These are phyloP conservation scores for Kodamaea fukazawae DNA, from an alignment of 805 yeast genomes.

Conservation along the genomic window DNA sequence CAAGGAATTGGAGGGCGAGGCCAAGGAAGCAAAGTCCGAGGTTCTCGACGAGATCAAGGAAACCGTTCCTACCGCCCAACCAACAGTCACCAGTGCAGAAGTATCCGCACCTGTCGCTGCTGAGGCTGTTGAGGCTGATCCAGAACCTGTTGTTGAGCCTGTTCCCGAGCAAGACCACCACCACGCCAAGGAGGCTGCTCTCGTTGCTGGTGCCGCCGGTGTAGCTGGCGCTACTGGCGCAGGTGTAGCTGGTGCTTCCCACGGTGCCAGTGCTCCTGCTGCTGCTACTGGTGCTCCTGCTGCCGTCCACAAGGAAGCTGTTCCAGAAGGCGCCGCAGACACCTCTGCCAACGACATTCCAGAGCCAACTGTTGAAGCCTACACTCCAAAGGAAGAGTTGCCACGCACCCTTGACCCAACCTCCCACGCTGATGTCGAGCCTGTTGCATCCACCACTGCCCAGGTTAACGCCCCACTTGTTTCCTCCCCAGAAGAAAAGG, in stretches of 20 bases:
- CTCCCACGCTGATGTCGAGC: conserved; percentile 5
- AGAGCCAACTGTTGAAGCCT: conserved; percentile 3
- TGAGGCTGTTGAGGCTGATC: neutral
- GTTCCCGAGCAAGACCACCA: conserved; percentile 3
- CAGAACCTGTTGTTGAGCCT: conserved; percentile 3
- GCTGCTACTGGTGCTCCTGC: conserved; percentile 1
- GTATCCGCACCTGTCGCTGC: conserved; percentile 1
- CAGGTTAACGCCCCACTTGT: conserved; percentile 5
- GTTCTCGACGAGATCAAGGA: conserved; percentile 4
- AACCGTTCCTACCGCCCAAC: conserved; percentile 1
- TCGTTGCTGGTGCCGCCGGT: conserved; percentile 13
- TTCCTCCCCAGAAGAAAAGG: conserved; percentile 7
- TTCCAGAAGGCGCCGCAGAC: neutral
- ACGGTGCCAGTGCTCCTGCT: neutral
- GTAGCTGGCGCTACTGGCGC: conserved; percentile 22
- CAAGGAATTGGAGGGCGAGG: conserved; percentile 4
- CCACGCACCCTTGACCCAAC: conserved; percentile 7
- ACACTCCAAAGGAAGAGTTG: conserved; percentile 4
- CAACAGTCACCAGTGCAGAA: no score
- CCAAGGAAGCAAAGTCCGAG: conserved; percentile 6
- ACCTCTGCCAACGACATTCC: conserved; percentile 5
- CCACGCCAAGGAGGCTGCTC: conserved; percentile 1
- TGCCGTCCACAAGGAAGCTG: neutral
- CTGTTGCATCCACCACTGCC: conserved; percentile 6
- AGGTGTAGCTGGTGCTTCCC: neutral